Conservation (phyloP, 2,329 filamentous ascomycete genomes). For the Mollisia scopiformis region DNA sequence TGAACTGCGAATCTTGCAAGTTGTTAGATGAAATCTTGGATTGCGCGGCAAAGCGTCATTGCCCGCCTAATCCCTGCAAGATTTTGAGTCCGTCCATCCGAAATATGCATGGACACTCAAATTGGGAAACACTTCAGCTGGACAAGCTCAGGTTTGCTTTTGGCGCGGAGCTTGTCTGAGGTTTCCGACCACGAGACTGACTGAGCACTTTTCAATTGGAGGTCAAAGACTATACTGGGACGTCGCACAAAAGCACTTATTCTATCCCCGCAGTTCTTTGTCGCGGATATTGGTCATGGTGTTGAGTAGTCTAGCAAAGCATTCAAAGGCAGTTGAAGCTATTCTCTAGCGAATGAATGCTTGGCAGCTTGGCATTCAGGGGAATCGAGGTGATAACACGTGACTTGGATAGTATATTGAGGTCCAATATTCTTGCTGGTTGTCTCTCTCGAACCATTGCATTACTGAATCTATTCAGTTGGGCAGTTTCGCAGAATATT, state of each 20-base stretch:
- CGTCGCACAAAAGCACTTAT: neutral
- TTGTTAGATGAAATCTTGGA: neutral
- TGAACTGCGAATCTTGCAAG: neutral
- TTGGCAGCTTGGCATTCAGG: slow-evolving; percentile 3
- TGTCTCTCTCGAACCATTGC: too few species aligned
- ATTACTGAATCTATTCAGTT: too few species aligned
- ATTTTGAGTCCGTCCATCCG: neutral
- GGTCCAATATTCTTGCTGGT: neutral
- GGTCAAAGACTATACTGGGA: neutral
- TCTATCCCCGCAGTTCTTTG: neutral
- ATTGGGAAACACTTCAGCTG: neutral
- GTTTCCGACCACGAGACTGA: neutral
- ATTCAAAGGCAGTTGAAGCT: neutral
- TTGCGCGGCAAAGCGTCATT: neutral
- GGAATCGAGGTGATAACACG: neutral
- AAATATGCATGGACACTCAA: neutral
- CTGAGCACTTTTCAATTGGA: neutral
- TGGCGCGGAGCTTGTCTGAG: neutral
- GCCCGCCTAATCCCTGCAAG: neutral
- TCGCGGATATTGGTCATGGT: neutral
- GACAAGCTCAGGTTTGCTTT: neutral
- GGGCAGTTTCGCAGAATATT: too few species aligned
- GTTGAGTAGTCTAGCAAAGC: neutral
- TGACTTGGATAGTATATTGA: neutral
- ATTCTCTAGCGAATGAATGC: neutral